Evolutionary conservation across 495 filamentous ascomycete species (phyloP).

Genomic region (Sphaerosporella brunnea): DNA sequence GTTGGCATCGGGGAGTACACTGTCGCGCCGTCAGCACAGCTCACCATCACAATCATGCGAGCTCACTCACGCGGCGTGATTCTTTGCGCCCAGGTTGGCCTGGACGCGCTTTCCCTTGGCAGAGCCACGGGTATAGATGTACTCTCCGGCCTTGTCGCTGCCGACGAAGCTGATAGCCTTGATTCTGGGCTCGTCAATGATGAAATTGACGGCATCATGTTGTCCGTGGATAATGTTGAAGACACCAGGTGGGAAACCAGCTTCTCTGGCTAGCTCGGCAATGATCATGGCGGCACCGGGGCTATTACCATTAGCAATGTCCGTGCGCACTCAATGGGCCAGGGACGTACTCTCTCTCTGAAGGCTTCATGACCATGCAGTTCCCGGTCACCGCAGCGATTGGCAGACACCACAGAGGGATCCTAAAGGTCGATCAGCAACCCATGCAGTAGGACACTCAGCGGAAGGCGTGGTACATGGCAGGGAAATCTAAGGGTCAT

Average conservation of each 20-base stretch:
- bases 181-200: constrained; percentile 86
- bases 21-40: constrained; percentile 2
- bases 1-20: constrained; percentile 83
- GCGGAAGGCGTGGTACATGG: constrained; percentile 39
- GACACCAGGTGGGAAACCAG: constrained; percentile 85
- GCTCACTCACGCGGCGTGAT: constrained; percentile 56
- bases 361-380: constrained; percentile 87
- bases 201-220: constrained; percentile 85
- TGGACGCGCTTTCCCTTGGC: constrained; percentile 88
- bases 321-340: not conserved
- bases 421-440: constrained; percentile 33
- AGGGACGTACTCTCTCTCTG: constrained; percentile 54
- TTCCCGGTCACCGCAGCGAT: constrained; percentile 91
- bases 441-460: not conserved
- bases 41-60: not conserved
- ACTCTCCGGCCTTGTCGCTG: constrained; percentile 90
- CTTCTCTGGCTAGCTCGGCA: constrained; percentile 75
- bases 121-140: constrained; percentile 79
- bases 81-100: constrained; percentile 96
- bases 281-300: constrained; percentile 98
- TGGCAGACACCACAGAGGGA: constrained; percentile 92
- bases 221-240: constrained; percentile 89
- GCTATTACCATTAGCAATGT: constrained; percentile 13
- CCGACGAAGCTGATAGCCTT: constrained; percentile 98
- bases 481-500: constrained; percentile 63